A percentile compares a stretch with the other conserved stretches of the same genome.
Conservation (phyloP, 345 rosid genomes). For the Rhodamnia rubescens region DNA sequence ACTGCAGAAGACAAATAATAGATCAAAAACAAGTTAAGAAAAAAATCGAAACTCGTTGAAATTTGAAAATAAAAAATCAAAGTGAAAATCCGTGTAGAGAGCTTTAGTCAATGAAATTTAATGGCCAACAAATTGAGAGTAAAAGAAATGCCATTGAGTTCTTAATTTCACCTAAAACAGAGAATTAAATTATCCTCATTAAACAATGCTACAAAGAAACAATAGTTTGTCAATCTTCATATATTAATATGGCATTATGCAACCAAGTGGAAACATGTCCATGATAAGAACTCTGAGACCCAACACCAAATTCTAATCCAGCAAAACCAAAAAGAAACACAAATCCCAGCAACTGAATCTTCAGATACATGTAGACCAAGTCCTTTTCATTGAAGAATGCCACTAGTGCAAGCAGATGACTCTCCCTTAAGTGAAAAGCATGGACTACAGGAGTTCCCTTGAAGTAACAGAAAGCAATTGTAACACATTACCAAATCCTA, state of each 20-base stretch:
- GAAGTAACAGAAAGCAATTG: slow-evolving; percentile 7
- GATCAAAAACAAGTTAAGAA: not conserved
- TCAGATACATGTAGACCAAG: not conserved
- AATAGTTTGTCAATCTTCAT: not conserved
- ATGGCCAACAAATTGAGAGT: not conserved
- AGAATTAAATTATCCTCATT: not conserved
- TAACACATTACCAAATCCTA: slow-evolving; percentile 25
- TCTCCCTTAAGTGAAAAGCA: slow-evolving; percentile 23
- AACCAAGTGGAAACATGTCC: not conserved
- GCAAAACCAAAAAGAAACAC: not conserved
- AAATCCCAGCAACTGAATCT: not conserved
- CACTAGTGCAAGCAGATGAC: slow-evolving; percentile 4
- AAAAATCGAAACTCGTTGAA: not conserved
- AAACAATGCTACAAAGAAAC: not conserved
- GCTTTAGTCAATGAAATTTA: not conserved
- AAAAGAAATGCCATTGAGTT: not conserved
- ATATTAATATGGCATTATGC: not conserved
- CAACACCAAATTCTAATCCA: not conserved
- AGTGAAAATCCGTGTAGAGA: not conserved
- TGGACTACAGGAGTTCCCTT: not conserved
- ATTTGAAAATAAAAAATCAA: not conserved
- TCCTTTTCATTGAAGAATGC: not conserved
- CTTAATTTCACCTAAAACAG: not conserved
- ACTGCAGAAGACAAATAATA: slow-evolving; percentile 31
- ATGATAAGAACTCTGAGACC: not conserved